Percentiles rank a stretch among this genome's conserved stretches.
Evolutionary conservation across 129 eudicot genomes (phyloP).

Genomic region (Daucus carota): DH1_v3.0 NC_030386.2:26109001-26109500

Average conservation of each 20-base stretch:
- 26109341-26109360: neutral
- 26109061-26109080: constrained; percentile 91
- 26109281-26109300: constrained; percentile 71
- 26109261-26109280: constrained; percentile 83
- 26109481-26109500: constrained; percentile 94
- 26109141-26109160: neutral
- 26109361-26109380: neutral
- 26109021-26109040: constrained; percentile 77
- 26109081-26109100: neutral
- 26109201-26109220: constrained; percentile 80
- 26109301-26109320: constrained; percentile 73
- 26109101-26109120: neutral
- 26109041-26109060: constrained; percentile 71
- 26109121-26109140: neutral
- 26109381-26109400: constrained; percentile 4
- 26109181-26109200: constrained; percentile 74
- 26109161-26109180: constrained; percentile 68
- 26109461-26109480: constrained; percentile 8
- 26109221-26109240: constrained; percentile 85
- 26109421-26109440: constrained; percentile 8
- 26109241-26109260: constrained; percentile 88
- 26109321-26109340: constrained; percentile 2
- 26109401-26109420: neutral
- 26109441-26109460: neutral
- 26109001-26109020: constrained; percentile 63